These are phyloP conservation scores for Adansonia digitata DNA, from an alignment of 345 rosid species.

Conservation along the genomic window DNA sequence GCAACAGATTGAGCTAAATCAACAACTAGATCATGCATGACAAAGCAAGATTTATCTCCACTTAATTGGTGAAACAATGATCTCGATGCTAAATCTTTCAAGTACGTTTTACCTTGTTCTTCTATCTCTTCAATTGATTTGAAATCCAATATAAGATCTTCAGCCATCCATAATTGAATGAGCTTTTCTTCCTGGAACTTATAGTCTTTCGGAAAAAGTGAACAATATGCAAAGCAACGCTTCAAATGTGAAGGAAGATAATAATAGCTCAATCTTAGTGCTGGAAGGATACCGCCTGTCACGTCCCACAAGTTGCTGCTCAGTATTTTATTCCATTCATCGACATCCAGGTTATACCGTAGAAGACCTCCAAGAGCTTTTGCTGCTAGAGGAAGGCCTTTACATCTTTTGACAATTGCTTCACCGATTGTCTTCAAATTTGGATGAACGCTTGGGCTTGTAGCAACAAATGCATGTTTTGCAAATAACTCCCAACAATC, in stretches of 20 bases:
- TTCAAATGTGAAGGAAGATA: not conserved
- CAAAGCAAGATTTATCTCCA: not conserved
- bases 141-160: not conserved
- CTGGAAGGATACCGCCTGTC: not conserved
- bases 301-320: not conserved
- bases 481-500: not conserved
- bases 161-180: not conserved
- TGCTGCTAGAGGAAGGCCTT: not conserved
- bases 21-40: not conserved
- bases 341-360: not conserved
- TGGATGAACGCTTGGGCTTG: not conserved
- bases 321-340: not conserved
- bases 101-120: not conserved
- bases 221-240: slow-evolving; percentile 1
- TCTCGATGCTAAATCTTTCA: not conserved
- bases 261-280: not conserved
- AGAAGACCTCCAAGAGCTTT: slow-evolving; percentile 1
- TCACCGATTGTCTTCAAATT: not conserved
- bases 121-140: not conserved
- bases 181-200: not conserved
- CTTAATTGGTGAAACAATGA: not conserved
- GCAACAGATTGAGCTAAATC: not conserved
- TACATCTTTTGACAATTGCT: not conserved
- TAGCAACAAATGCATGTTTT: not conserved
- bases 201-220: not conserved